Conservation (phyloP, 2,329 filamentous ascomycete species). For the Amauroascus verrucosus region DNA sequence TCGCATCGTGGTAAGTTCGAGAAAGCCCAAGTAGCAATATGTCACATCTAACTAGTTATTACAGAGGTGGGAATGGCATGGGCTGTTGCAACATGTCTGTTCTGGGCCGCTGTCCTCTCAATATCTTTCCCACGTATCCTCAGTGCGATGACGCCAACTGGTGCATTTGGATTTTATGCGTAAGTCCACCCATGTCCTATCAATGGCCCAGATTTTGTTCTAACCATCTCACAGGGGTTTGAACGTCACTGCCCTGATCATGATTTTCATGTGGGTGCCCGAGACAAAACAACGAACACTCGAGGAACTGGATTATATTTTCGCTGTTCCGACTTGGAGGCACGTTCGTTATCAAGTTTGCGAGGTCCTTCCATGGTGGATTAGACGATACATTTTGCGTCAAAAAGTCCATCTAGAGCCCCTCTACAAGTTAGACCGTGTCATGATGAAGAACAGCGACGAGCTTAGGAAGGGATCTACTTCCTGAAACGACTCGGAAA, state of each 20-base stretch:
- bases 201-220: slow-evolving; percentile 10
- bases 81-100: slow-evolving; percentile 38
- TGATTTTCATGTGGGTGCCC: slow-evolving; percentile 54
- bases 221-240: slow-evolving; percentile 35
- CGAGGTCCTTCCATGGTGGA: slow-evolving; percentile 51
- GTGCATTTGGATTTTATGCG: slow-evolving; percentile 53
- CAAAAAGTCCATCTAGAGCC: slow-evolving; percentile 38
- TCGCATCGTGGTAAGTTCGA: slow-evolving; percentile 42
- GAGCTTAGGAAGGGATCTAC: neutral
- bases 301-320: slow-evolving; percentile 50
- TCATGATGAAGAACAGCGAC: neutral
- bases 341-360: slow-evolving; percentile 50
- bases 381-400: slow-evolving; percentile 48
- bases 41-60: slow-evolving; percentile 19
- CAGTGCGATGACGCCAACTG: slow-evolving; percentile 40
- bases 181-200: slow-evolving; percentile 21
- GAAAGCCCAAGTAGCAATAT: neutral
- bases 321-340: slow-evolving; percentile 48
- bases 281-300: slow-evolving; percentile 48
- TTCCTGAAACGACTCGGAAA: neutral
- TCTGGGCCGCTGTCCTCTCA: slow-evolving; percentile 42
- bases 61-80: slow-evolving; percentile 41
- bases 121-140: slow-evolving; percentile 43
- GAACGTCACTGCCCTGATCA: slow-evolving; percentile 50
- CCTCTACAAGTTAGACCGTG: slow-evolving; percentile 43